phyloP scores from a whole-genome alignment of 129 eudicot species.

The Glebionis coronaria region DNA sequence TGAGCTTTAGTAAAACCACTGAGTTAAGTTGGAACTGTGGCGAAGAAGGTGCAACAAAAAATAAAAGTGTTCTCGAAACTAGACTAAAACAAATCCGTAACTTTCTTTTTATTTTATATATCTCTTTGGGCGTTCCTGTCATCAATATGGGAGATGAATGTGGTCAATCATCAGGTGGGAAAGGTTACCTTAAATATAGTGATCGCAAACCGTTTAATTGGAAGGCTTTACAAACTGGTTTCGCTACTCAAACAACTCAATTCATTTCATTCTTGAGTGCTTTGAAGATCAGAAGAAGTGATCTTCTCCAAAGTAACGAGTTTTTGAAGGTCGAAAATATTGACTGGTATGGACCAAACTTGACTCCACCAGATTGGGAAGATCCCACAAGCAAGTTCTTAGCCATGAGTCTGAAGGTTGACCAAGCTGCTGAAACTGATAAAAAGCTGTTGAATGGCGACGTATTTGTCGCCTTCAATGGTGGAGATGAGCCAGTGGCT shows the following conservation, averaged over 20 bases:
- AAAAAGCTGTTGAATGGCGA: constrained; percentile 32
- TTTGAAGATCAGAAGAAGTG: constrained; percentile 58
- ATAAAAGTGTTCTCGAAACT: constrained; percentile 55
- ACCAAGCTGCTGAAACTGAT: constrained; percentile 19
- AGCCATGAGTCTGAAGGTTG: constrained; percentile 61
- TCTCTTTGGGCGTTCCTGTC: constrained; percentile 89
- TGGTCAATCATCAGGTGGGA: constrained; percentile 64
- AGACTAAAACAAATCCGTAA: constrained; percentile 90
- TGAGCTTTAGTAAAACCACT: constrained; percentile 66
- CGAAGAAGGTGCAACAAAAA: constrained; percentile 87
- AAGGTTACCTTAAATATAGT: constrained; percentile 37
- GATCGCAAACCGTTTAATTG: constrained; percentile 69
- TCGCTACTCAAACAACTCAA: constrained; percentile 53
- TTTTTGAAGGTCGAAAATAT: constrained; percentile 68
- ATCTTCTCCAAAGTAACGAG: constrained; percentile 63
- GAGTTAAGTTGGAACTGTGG: constrained; percentile 97
- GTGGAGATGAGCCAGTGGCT: constrained; percentile 43
- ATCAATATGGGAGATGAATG: constrained; percentile 97
- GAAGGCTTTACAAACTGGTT: constrained; percentile 61
- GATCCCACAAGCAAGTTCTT: constrained; percentile 66
- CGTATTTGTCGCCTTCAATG: constrained; percentile 68
- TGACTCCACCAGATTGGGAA: constrained; percentile 79
- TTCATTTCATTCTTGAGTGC: constrained; percentile 72
- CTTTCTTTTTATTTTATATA: constrained; percentile 60
- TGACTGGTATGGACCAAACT: constrained; percentile 57